phyloP scores from a whole-genome alignment of 805 yeast genomes.

The Komagataella pseudopastoris region DNA sequence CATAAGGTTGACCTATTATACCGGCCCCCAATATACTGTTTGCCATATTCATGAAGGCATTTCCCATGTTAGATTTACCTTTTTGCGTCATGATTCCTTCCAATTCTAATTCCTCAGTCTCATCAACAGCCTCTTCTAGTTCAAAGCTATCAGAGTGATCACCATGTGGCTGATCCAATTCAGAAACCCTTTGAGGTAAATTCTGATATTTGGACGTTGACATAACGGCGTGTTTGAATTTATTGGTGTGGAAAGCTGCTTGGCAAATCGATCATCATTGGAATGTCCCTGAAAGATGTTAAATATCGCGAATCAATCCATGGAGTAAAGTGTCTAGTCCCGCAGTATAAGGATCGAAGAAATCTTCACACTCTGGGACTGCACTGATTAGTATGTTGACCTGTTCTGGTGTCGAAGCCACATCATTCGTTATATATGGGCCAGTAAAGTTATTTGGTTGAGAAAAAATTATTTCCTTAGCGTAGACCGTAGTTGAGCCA shows the following conservation, averaged over 20 bases:
- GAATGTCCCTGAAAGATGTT: neutral
- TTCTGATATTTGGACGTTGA: neutral
- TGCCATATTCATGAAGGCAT: conserved; percentile 97
- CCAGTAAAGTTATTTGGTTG: neutral
- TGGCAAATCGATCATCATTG: neutral
- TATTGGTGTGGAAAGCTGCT: neutral
- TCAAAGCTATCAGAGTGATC: neutral
- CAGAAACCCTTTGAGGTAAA: neutral
- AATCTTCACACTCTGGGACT: neutral
- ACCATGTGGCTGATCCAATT: neutral
- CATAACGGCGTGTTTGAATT: neutral
- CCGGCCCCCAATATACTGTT: conserved; percentile 94
- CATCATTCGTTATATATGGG: neutral
- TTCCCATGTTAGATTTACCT: conserved; percentile 44
- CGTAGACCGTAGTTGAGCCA: neutral
- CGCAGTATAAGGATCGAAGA: neutral
- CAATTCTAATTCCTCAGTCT: neutral
- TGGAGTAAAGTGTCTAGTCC: neutral
- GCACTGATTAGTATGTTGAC: neutral
- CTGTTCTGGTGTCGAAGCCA: neutral
- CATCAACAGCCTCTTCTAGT: neutral
- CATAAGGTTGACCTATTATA: conserved; percentile 87
- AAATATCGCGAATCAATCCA: neutral
- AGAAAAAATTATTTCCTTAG: neutral
- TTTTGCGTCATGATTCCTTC: conserved; percentile 1